Percentiles rank a stretch among this genome's conserved stretches.
Conservation (phyloP, 768 basidiomycete genomes). For the Favolaschia claudopus region DNA sequence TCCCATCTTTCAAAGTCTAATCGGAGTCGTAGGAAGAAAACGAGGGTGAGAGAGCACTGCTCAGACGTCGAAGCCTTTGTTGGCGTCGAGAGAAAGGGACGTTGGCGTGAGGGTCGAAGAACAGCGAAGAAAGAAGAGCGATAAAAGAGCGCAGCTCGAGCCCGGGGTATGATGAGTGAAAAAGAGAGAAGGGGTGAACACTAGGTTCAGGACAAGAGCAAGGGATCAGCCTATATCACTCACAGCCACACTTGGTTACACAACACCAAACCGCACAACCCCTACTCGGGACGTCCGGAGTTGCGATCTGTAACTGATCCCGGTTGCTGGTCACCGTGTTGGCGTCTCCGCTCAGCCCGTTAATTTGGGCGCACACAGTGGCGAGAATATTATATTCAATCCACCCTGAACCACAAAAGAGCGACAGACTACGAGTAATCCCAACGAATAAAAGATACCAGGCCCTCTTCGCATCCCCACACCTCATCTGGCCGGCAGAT, state of each 20-base stretch:
- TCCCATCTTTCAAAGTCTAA: conserved; percentile 61
- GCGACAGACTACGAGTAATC: not conserved
- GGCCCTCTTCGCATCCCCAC: not conserved
- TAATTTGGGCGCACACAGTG: not conserved
- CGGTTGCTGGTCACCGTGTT: conserved; percentile 3
- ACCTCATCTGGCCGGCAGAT: conserved; percentile 2
- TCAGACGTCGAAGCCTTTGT: conserved; percentile 21
- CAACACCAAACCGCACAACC: not conserved
- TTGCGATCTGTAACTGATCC: conserved; percentile 13
- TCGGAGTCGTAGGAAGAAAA: conserved; percentile 23
- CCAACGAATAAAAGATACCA: no score
- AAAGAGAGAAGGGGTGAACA: conserved; percentile 47
- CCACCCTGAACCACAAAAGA: not conserved
- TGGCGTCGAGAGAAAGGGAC: conserved; percentile 26
- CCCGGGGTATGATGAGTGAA: conserved; percentile 35
- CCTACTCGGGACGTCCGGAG: not conserved
- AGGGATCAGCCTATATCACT: conserved; percentile 5
- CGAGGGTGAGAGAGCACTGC: conserved; percentile 33
- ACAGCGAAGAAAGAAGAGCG: conserved; percentile 35
- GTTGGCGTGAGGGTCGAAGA: conserved; percentile 35
- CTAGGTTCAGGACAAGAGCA: conserved; percentile 38
- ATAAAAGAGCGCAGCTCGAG: conserved; percentile 47
- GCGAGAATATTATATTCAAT: not conserved
- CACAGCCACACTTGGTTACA: conserved; percentile 12
- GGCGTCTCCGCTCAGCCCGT: not conserved